Evolutionary conservation across 208 protist genomes (phyloP), one percentile per base, ranked within the genome.

Genomic region (Herpetomonas samuelpessoai): DNA sequence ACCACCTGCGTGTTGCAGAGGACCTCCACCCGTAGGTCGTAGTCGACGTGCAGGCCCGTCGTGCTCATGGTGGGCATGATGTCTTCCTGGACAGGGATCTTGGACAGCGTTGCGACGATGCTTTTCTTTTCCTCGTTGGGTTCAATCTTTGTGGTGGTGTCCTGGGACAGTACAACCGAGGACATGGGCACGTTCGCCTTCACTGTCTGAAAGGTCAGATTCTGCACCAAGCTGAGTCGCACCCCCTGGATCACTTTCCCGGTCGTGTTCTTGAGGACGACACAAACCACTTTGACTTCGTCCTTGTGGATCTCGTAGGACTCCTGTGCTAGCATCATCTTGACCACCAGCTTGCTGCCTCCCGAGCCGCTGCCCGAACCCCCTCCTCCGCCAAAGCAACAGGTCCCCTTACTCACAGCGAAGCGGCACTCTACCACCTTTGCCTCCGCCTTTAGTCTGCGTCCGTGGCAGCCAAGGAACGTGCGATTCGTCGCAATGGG

Each of bases 11-110:
- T 41, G 31, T 47, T 47, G 21, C 46, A 57, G 19, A 66, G 35
- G 16, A 73, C 45, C 30, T 57, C 55, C 25, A 73, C 67, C 24
- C 58, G 58, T 14, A 73, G 18, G n/a, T 38, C 44, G 60, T 73
- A 73, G n/a, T 54, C n/a, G n/a, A 73, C 67, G 1, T 39, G 35
- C 27, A 73, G 31, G 1, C 67, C 67, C 16, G 58, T 62, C 18
- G 67, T 73, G 22, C 49, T 53, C 30, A 73, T 57, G 27, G 58
- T 63, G 22, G 67, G 67, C 14, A 73, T 63, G 12, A 62, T 18
- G 9, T 67, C 49, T 7, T 51, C 48, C 0, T n/a, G n/a, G 6
- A 19, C 27, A 3, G 53, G 18, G 19, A 60, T 26, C 29, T 56
- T 4, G 7, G 26, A 24, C 16, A 50, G 55, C 19, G 12, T 27